Conservation (phyloP, 1,284 basidiomycete genomes). For the Hypsizygus ulmarius region DNA sequence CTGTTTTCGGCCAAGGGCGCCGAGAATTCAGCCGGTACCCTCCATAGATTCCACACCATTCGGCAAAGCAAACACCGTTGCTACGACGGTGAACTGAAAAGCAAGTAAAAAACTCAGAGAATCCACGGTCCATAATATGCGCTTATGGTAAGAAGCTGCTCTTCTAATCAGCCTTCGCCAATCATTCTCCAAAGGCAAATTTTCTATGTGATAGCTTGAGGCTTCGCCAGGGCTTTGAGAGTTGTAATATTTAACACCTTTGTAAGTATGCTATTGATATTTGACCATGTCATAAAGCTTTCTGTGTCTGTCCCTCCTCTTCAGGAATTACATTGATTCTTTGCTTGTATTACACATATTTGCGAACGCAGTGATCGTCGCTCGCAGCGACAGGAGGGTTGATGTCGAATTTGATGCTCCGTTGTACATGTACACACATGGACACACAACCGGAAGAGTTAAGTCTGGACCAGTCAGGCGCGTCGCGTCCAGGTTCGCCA, state of each 20-base stretch:
- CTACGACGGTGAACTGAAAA: slow-evolving; percentile 8
- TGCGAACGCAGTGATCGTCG: slow-evolving; percentile 13
- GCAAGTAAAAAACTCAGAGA: not conserved
- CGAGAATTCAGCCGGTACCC: not conserved
- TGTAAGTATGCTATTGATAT: too few relatives aligned
- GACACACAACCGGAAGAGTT: slow-evolving; percentile 11
- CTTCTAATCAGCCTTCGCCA: slow-evolving; percentile 6
- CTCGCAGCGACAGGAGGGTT: slow-evolving; percentile 17
- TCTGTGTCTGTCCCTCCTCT: too few relatives aligned
- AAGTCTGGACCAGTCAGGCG: not conserved
- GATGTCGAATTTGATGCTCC: slow-evolving; percentile 17
- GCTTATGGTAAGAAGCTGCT: slow-evolving; percentile 12
- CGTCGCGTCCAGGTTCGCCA: not conserved
- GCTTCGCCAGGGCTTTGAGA: too few relatives aligned
- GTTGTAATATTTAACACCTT: too few relatives aligned
- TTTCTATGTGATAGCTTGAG: too few relatives aligned
- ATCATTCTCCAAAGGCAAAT: slow-evolving; percentile 10
- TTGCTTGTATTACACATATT: slow-evolving; percentile 1
- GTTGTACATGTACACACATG: slow-evolving; percentile 1
- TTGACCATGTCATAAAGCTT: too few relatives aligned
- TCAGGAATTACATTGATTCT: too few relatives aligned
- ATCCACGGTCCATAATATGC: not conserved
- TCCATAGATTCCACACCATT: too few relatives aligned
- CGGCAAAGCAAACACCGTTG: slow-evolving; percentile 3
- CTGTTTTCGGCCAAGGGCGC: not conserved